Base-by-base conservation (phyloP, 495 filamentous ascomycete species). In the Acidiella bohemica region DNA sequence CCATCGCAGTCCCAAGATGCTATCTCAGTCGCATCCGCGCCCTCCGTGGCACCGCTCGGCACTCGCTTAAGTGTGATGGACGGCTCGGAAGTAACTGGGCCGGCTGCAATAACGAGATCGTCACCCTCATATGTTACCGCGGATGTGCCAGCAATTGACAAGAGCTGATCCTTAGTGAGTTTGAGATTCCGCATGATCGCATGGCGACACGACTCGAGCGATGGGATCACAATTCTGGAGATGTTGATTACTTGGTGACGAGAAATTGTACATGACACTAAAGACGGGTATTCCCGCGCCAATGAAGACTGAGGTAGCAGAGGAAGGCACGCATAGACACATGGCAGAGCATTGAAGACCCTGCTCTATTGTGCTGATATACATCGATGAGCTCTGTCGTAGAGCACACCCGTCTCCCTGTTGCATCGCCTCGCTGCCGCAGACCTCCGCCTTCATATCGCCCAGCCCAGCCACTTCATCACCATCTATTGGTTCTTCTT, bases 1-100 rank as follows among this genome's bases (percentile, higher is more conserved):
- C 62, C 44, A 36, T 86, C 63, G 47, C 78, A 81, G 66, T 93
- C 81, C 90, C 90, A 96, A 21, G 80, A 81, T 36, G 85, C 79
- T 52, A 96, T 76, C 25, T 29, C 30, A 8, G 36, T 20, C 6
- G 53, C 39, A 11, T 41, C 31, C 5, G 51, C 36, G 12, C 47
- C 41, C 24, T 29, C 20, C 10, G 42, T 28, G 21, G 38, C 24
- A 36, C 43, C 38, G 17, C 35, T 25, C 18, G 39, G 26, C 19
- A 61, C 35, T 8, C 53, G 51, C 29, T 53, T 52, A 13, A 64
- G 40, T 26, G 58, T 55, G 9, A 64, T 58, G n/a, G 53, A 42
- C 1, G 59, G 47, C 34, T 39, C 41, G 32, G 25, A 48, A 36
- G 49, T 36, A 5, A 40, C 47, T 3, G 60, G 59, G 2, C 60